Percentiles rank a stretch among this genome's conserved stretches.
Evolutionary conservation across 1,284 basidiomycete genomes (phyloP).

Genomic region (Coriolopsis trogii): DNA sequence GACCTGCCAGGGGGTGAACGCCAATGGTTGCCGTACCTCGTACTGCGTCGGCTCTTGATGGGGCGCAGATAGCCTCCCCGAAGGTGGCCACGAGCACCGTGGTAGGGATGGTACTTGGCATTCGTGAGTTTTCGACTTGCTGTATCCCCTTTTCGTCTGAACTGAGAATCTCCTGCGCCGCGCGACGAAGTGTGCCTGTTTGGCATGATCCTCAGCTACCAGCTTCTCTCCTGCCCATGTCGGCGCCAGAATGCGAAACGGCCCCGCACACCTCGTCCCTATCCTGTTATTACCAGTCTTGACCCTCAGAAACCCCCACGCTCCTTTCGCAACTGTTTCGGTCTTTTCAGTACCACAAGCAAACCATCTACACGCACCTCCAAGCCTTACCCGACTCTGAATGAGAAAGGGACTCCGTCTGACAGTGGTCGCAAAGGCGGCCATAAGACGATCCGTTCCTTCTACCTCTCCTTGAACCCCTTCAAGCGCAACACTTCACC

Average conservation of each 20-base stretch:
- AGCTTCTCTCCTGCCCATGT: conserved; percentile 28
- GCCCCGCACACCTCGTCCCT: conserved; percentile 7
- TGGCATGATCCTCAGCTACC: conserved; percentile 31
- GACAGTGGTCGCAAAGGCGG: background rate
- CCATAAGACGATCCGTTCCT: conserved; percentile 12
- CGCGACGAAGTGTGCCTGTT: conserved; percentile 28
- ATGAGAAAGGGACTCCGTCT: conserved; percentile 4
- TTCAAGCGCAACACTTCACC: too few relatives aligned
- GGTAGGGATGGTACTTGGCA: conserved; percentile 32
- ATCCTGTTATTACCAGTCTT: conserved; percentile 4
- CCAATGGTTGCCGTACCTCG: conserved; percentile 23
- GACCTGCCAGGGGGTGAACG: background rate
- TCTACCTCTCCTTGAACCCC: conserved; percentile 22
- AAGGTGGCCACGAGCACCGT: conserved; percentile 26
- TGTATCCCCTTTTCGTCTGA: background rate
- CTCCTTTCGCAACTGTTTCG: conserved; percentile 6
- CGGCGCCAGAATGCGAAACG: conserved; percentile 11
- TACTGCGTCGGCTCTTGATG: conserved; percentile 3
- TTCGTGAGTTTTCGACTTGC: conserved; percentile 23
- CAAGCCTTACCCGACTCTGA: background rate
- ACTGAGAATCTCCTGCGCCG: background rate
- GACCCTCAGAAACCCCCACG: conserved; percentile 18
- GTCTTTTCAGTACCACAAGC: conserved; percentile 1
- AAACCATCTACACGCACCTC: background rate
- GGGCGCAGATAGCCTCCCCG: conserved; percentile 15